These are phyloP conservation scores for Gynostemma pentaphyllum DNA, from an alignment of 306 rosid genomes.

Conservation along the genomic window DNA sequence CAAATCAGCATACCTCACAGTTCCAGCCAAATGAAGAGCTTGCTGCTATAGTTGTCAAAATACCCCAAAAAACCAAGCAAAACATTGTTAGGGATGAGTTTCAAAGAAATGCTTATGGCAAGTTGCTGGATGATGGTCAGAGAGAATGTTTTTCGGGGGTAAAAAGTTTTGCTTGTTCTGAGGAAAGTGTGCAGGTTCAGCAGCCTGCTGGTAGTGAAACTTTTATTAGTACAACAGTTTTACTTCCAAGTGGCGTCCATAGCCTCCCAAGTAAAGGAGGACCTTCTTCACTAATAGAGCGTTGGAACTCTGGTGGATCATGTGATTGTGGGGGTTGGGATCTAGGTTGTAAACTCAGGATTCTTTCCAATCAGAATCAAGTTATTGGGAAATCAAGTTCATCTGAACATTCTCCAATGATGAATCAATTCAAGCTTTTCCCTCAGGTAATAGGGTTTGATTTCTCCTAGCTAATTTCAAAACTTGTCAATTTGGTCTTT, in stretches of 20 bases:
- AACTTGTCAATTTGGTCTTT: neutral
- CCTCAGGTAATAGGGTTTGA: constrained; percentile 44
- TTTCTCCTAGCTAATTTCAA: neutral
- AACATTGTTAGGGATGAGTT: constrained; percentile 12
- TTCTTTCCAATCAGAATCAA: constrained; percentile 44
- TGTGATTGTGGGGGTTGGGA: constrained; percentile 99
- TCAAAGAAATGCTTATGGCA: constrained; percentile 15
- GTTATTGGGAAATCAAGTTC: constrained; percentile 25
- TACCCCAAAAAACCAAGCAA: constrained; percentile 27
- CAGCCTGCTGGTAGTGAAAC: constrained; percentile 17
- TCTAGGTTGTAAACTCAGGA: constrained; percentile 72
- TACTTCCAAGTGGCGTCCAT: constrained; percentile 84
- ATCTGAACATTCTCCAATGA: constrained; percentile 20
- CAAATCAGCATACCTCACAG: constrained; percentile 40
- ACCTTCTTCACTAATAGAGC: constrained; percentile 86
- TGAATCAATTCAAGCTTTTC: constrained; percentile 54
- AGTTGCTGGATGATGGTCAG: constrained; percentile 10
- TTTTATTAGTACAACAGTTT: constrained; percentile 41
- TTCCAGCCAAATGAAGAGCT: constrained; percentile 78
- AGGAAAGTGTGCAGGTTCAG: constrained; percentile 8
- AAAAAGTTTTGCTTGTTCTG: constrained; percentile 17
- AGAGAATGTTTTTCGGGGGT: constrained; percentile 19
- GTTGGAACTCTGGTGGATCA: constrained; percentile 88
- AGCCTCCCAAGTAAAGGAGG: constrained; percentile 90
- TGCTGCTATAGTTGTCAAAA: constrained; percentile 70